A percentile compares a stretch with the other conserved stretches of the same genome.
These are phyloP conservation scores for Colletotrichum incanum DNA, from an alignment of 2,329 filamentous ascomycete species.

Conservation along the genomic window DNA sequence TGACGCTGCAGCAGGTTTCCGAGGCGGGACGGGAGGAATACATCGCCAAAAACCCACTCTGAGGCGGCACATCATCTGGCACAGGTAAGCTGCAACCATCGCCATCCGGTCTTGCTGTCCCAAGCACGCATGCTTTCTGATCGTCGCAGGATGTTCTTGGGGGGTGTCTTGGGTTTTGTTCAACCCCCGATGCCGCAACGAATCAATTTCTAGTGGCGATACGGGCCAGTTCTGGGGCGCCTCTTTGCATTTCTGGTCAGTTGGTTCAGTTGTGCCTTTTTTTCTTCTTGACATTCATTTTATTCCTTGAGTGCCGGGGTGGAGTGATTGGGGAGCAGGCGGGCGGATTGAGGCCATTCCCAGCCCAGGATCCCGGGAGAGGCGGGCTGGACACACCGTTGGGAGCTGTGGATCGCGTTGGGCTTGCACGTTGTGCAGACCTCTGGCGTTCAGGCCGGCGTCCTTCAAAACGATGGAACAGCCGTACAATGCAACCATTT, in stretches of 20 bases:
- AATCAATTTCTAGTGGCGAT: background rate
- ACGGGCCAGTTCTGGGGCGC: no score
- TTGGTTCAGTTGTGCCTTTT: background rate
- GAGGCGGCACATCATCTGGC: background rate
- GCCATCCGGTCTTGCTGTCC: background rate
- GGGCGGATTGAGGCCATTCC: slow-evolving; percentile 37
- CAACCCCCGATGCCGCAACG: no score
- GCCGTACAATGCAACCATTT: background rate
- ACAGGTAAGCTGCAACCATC: background rate
- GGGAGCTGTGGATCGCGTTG: no score
- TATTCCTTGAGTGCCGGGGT: background rate
- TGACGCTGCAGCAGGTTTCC: slow-evolving; percentile 14
- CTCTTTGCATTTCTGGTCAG: no score
- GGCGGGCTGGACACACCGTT: background rate
- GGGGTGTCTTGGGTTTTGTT: background rate
- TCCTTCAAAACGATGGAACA: background rate
- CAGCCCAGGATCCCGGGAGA: background rate
- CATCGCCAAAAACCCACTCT: slow-evolving; percentile 6
- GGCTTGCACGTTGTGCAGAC: background rate
- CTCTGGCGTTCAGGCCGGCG: background rate
- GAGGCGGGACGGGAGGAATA: background rate
- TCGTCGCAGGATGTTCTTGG: background rate
- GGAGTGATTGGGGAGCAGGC: background rate
- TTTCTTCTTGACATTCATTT: background rate
- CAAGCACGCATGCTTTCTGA: background rate